Evolutionary conservation across 805 yeast species (phyloP), one percentile per base, ranked within the genome.

Genomic region (Candida taoyuanica): DNA sequence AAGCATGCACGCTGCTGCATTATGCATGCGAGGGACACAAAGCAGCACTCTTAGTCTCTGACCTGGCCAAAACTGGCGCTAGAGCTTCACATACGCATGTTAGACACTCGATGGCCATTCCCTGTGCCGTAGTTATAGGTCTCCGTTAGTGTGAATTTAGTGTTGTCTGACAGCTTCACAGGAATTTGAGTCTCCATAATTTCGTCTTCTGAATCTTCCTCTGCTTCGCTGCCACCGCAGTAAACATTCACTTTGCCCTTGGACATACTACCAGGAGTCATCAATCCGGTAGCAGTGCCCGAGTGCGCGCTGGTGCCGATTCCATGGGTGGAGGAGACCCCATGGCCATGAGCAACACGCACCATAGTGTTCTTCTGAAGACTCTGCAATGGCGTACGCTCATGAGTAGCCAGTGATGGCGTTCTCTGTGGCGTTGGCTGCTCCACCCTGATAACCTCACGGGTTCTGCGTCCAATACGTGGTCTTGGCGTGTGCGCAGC

Each of bases 71-170:
- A n/a, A n/a, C n/a, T n/a, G n/a, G n/a, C n/a, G n/a, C n/a, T n/a
- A n/a, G n/a, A n/a, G n/a, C n/a, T 11, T 28, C 30, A 12, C 16
- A 12, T 12, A n/a, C 11, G 18, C 18, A 43, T 14, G 13, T 46
- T 37, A 3, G 49, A 42, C 6, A 48, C 29, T 18, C 39, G 34
- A 5, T 34, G 29, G 7, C 37, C 31, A 9, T 9, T 16, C 4
- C 24, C 39, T n/a, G 13, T 25, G 5, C 48, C 52, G 24, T 43
- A 49, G 34, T 47, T 37, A 25, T 49, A 49, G 3, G 53, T 49
- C 27, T 36, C 44, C 1, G 53, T 49, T 27, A 45, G 48, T 13
- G 52, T 47, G 5, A 37, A 15, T 28, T 29, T 38, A 7, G 19
- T 37, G 9, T 33, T 25, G 16, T 20, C 18, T 13, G 26, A 25